These are phyloP conservation scores for Wickerhamiella cacticola DNA, from an alignment of 805 yeast genomes.

Conservation along the genomic window DNA sequence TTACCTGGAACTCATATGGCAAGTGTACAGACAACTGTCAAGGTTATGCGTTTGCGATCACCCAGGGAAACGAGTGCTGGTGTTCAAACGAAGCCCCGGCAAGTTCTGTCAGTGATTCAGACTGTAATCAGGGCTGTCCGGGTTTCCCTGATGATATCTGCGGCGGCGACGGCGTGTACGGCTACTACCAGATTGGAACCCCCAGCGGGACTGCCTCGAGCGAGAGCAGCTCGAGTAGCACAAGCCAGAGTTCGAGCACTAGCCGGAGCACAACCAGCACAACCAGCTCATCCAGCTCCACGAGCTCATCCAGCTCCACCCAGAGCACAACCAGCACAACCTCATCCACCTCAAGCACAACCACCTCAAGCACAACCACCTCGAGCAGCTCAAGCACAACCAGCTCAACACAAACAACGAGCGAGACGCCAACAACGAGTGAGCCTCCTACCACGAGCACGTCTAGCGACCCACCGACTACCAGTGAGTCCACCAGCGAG, in stretches of 20 bases:
- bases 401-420: background rate
- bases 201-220: constrained; percentile 26
- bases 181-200: constrained; percentile 37
- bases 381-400: background rate
- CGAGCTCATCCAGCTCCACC: constrained; percentile 4
- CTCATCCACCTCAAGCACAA: constrained; percentile 9
- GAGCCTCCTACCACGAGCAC: background rate
- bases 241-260: background rate
- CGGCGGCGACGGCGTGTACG: constrained; percentile 39
- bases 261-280: constrained; percentile 9
- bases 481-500: constrained; percentile 7
- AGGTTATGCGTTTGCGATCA: constrained; percentile 42
- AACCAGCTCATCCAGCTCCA: constrained; percentile 9
- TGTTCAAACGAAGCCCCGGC: constrained; percentile 45
- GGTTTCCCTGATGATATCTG: constrained; percentile 37
- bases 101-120: constrained; percentile 27
- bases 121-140: constrained; percentile 34
- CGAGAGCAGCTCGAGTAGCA: background rate
- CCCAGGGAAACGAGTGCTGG: constrained; percentile 46
- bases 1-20: constrained; percentile 38
- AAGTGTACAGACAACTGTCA: constrained; percentile 38
- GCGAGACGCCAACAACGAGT: background rate
- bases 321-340: constrained; percentile 8
- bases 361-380: constrained; percentile 1
- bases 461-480: constrained; percentile 5